Conservation (phyloP, 2,329 filamentous ascomycete species). For the Cadophora malorum region DNA sequence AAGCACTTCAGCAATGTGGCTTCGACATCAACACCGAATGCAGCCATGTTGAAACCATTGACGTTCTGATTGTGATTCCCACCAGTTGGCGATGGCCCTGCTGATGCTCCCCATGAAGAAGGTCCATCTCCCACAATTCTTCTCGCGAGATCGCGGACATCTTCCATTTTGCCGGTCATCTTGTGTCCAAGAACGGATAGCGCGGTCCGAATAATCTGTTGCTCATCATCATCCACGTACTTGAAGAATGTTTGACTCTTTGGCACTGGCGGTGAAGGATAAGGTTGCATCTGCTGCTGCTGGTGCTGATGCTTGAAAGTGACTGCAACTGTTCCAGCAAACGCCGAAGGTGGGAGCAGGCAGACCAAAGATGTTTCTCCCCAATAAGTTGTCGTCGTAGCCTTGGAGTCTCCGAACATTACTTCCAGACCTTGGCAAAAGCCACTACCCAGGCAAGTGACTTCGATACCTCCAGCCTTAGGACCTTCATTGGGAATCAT, state of each 20-base stretch:
- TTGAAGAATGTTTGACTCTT: conserved; percentile 67
- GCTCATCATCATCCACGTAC: conserved; percentile 75
- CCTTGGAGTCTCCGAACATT: conserved; percentile 77
- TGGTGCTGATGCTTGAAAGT: conserved; percentile 61
- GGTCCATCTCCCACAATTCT: conserved; percentile 61
- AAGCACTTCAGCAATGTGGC: conserved; percentile 69
- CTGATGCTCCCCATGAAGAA: conserved; percentile 55
- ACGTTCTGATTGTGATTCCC: conserved; percentile 54
- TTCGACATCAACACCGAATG: conserved; percentile 46
- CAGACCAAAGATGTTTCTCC: conserved; percentile 68
- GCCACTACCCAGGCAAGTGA: conserved; percentile 80
- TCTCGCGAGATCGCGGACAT: conserved; percentile 66
- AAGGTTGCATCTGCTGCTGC: conserved; percentile 52
- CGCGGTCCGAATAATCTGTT: conserved; percentile 71
- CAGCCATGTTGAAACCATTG: conserved; percentile 49
- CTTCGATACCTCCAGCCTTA: conserved; percentile 83
- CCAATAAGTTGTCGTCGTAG: conserved; percentile 69
- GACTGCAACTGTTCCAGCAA: conserved; percentile 64
- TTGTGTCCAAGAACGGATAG: conserved; percentile 69
- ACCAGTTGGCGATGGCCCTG: conserved; percentile 51
- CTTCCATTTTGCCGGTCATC: conserved; percentile 67
- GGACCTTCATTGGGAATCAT: conserved; percentile 85
- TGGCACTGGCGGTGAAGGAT: conserved; percentile 51
- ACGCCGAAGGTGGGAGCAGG: conserved; percentile 63
- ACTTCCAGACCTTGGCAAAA: conserved; percentile 84